Evolutionary conservation across 192 early-diverging fungal species (phyloP).

Genomic region (Coemansia sp.): DNA sequence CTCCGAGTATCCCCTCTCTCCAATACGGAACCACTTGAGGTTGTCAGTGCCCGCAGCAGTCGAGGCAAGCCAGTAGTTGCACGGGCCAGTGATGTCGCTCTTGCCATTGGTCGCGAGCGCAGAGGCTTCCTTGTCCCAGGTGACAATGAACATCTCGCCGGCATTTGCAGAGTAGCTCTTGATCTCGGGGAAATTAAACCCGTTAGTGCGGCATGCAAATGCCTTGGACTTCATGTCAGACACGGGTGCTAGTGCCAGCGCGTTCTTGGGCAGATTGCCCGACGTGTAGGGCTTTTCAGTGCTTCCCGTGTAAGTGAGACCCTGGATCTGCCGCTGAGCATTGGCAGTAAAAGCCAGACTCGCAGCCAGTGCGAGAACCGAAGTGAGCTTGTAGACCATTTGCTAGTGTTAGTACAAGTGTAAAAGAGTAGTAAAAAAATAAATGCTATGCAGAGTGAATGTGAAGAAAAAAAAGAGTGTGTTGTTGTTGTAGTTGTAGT

Average conservation of each 20-base stretch:
- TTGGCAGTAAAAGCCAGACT: not conserved
- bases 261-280: not conserved
- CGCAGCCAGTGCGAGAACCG: constrained; percentile 8
- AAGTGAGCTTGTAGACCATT: constrained; percentile 8
- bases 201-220: not conserved
- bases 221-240: not conserved
- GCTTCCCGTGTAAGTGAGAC: not conserved
- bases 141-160: constrained; percentile 1
- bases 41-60: not conserved
- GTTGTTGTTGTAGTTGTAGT: too few species aligned
- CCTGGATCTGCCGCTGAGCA: not conserved
- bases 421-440: not conserved
- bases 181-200: not conserved
- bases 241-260: not conserved
- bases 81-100: not conserved
- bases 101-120: too few species aligned
- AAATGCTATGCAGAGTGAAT: not conserved
- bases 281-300: not conserved
- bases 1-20: not conserved
- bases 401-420: not conserved
- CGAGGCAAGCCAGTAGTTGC: not conserved
- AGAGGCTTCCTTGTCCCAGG: not conserved
- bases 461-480: not conserved
- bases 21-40: constrained; percentile 4
- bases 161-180: not conserved